These are phyloP conservation scores for Carex cristatella DNA, from an alignment of 176 grass and related monocot genomes.

Conservation along the genomic window DNA sequence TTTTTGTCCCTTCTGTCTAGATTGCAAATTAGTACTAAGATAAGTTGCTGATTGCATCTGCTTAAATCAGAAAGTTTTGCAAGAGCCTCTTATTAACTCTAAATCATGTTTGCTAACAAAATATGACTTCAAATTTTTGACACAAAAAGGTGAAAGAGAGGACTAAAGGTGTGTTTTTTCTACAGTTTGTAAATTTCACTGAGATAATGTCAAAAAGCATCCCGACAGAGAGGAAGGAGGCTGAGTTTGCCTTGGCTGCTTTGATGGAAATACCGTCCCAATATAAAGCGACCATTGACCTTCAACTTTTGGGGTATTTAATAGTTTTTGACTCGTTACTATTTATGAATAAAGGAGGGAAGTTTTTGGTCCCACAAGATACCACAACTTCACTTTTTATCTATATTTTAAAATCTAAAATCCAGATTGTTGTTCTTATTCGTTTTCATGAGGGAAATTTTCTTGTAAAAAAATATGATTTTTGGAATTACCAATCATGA, in stretches of 20 bases:
- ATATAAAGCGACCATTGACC: conserved; percentile 94
- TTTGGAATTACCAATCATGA: not conserved
- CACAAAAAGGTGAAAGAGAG: not conserved
- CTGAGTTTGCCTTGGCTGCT: conserved; percentile 83
- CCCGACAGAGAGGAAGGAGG: conserved; percentile 69
- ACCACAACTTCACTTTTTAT: not conserved
- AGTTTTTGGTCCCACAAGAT: not conserved
- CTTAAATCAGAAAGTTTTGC: not conserved
- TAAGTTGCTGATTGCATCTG: not conserved
- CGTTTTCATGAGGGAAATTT: too few species aligned
- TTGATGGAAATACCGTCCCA: conserved; percentile 95
- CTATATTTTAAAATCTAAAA: too few species aligned
- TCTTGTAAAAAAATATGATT: too few species aligned
- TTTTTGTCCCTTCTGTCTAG: not conserved
- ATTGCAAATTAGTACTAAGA: not conserved
- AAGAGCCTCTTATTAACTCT: not conserved
- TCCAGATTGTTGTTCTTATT: too few species aligned
- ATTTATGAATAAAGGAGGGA: not conserved
- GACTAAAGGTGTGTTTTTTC: conserved; percentile 10
- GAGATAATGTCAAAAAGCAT: conserved; percentile 96
- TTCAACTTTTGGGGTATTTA: conserved; percentile 85
- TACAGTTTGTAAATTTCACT: conserved; percentile 98
- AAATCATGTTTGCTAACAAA: too few species aligned
- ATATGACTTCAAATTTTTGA: not conserved
- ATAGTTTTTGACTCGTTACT: conserved; percentile 9